phyloP scores from a whole-genome alignment of 2,329 filamentous ascomycete species.

The Coniochaeta sp. region DNA sequence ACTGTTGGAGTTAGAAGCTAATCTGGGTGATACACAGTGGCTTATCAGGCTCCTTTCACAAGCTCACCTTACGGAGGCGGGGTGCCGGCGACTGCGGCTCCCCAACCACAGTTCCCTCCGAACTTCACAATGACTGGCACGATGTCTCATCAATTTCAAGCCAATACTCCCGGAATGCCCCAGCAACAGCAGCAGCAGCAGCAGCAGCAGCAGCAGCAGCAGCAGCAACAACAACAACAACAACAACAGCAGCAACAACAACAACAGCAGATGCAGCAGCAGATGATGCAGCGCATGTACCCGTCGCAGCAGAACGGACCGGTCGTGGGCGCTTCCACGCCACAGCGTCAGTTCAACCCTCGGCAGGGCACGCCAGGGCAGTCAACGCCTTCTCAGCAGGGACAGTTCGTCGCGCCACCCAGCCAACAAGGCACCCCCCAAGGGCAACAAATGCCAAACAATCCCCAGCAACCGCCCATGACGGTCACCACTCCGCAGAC shows the following conservation, averaged over 20 bases:
- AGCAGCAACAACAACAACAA: no score
- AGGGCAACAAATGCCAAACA: conserved; percentile 25
- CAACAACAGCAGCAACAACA: no score
- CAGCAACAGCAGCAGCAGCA: conserved; percentile 31
- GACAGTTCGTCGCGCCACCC: conserved; percentile 9
- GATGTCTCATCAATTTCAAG: conserved; percentile 48
- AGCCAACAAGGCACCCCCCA: conserved; percentile 20
- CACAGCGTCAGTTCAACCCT: conserved; percentile 29
- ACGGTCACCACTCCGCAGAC: conserved; percentile 46
- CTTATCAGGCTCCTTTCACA: conserved; percentile 52
- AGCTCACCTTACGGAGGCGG: conserved; percentile 49
- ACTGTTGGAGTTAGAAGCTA: neutral
- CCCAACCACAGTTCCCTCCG: conserved; percentile 38
- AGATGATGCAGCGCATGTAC: conserved; percentile 38
- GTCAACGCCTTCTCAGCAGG: conserved; percentile 18
- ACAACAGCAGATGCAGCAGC: conserved; percentile 28
- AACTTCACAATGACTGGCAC: conserved; percentile 51
- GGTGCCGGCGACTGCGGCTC: conserved; percentile 39
- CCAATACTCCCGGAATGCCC: conserved; percentile 44
- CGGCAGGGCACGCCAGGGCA: conserved; percentile 28
- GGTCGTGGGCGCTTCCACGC: conserved; percentile 26
- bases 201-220: conserved; percentile 38
- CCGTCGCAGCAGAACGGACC: conserved; percentile 24
- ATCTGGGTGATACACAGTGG: conserved; percentile 31
- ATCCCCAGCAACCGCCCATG: conserved; percentile 21